Percentiles rank a stretch among this genome's conserved stretches.
These are phyloP conservation scores for Triticum urartu DNA, from an alignment of 176 grass and related monocot genomes.

Conservation along the genomic window DNA sequence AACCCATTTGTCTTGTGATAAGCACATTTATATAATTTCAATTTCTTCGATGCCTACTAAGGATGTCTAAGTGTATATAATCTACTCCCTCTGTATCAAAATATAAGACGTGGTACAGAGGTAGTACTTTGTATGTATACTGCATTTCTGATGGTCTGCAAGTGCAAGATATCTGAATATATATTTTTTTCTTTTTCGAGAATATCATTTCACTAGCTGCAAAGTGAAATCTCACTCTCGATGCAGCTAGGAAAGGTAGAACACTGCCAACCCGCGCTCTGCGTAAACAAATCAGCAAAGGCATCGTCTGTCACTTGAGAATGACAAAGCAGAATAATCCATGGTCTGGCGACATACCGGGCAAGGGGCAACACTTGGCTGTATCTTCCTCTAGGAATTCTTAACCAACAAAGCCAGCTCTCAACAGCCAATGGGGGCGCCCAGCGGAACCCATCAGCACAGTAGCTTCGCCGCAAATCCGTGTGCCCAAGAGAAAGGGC, in stretches of 20 bases:
- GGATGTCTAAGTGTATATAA: not conserved
- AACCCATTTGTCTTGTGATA: constrained; percentile 34
- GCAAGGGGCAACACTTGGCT: constrained; percentile 31
- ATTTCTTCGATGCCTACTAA: not conserved
- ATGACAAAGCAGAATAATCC: constrained; percentile 40
- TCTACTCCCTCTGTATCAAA: too few relatives aligned
- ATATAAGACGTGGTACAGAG: too few relatives aligned
- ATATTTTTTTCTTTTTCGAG: not conserved
- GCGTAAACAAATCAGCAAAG: constrained; percentile 25
- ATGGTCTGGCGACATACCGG: constrained; percentile 34
- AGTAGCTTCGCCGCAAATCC: not conserved
- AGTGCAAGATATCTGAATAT: not conserved
- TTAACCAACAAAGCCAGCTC: constrained; percentile 28
- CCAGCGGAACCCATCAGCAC: constrained; percentile 16
- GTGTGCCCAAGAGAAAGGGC: not conserved
- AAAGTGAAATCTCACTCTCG: not conserved
- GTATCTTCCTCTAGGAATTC: constrained; percentile 16
- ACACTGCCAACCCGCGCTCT: not conserved
- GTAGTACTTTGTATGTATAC: too few relatives aligned
- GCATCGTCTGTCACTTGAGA: not conserved
- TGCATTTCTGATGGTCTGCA: not conserved
- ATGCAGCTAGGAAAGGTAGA: constrained; percentile 11
- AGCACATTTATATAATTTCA: not conserved
- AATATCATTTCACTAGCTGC: not conserved
- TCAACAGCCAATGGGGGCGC: constrained; percentile 17